Evolutionary conservation across 2,329 filamentous ascomycete species (phyloP).

Genomic region (Talaromyces sp.): DNA sequence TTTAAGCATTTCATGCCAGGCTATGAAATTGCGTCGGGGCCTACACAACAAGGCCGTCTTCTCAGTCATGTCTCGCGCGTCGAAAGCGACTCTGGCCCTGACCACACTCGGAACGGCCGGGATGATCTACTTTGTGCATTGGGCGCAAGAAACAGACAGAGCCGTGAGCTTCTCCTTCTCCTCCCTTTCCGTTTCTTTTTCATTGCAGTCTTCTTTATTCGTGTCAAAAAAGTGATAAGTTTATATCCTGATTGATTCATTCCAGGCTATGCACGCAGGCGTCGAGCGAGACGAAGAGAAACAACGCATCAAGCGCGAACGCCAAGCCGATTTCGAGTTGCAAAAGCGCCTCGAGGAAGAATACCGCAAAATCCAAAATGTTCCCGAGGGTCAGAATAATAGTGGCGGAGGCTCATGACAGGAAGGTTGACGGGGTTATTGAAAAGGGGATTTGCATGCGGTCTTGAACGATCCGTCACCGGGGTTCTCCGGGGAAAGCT

Average conservation of each 20-base stretch:
- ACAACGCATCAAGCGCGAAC: slow-evolving; percentile 81
- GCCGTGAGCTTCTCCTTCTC: slow-evolving; percentile 52
- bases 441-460: background rate
- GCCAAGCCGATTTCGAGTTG: slow-evolving; percentile 91
- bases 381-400: slow-evolving; percentile 48
- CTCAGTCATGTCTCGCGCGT: slow-evolving; percentile 75
- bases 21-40: background rate
- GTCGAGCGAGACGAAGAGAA: slow-evolving; percentile 94
- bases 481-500: background rate
- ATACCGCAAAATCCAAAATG: slow-evolving; percentile 82
- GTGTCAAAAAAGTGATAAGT: background rate
- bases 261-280: slow-evolving; percentile 83
- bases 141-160: slow-evolving; percentile 78
- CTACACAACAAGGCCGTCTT: background rate
- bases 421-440: slow-evolving; percentile 17
- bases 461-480: background rate
- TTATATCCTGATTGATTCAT: background rate
- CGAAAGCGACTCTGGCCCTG: slow-evolving; percentile 75
- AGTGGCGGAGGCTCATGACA: slow-evolving; percentile 14
- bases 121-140: slow-evolving; percentile 83
- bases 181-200: background rate
- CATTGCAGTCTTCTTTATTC: background rate
- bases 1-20: background rate
- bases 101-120: slow-evolving; percentile 71
- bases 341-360: slow-evolving; percentile 80